Conservation (phyloP, 1,139 yeast species). For the Blastobotrys persicus region DNA sequence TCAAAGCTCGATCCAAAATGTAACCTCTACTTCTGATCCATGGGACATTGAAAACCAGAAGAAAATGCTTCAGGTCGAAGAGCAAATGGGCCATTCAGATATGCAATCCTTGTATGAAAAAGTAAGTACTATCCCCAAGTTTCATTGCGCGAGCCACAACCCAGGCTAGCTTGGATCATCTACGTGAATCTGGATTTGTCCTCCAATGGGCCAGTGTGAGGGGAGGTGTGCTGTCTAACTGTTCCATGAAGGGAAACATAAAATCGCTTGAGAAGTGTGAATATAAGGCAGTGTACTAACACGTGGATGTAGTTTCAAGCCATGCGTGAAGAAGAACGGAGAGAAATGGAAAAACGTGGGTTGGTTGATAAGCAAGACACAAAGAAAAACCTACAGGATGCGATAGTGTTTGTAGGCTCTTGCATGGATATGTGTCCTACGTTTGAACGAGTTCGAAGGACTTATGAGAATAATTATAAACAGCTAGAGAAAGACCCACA, state of each 20-base stretch:
- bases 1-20: constrained; percentile 12
- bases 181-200: too few species aligned
- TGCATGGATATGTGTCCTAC: constrained; percentile 95
- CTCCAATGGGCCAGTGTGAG: too few species aligned
- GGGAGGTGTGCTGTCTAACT: too few species aligned
- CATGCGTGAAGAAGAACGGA: constrained; percentile 74
- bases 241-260: too few species aligned
- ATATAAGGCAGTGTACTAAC: constrained; percentile 11
- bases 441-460: constrained; percentile 86
- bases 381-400: constrained; percentile 78
- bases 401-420: constrained; percentile 82
- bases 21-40: constrained; percentile 23
- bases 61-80: constrained; percentile 46
- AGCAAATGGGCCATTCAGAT: constrained; percentile 38
- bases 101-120: constrained; percentile 53
- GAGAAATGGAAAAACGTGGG: constrained; percentile 75
- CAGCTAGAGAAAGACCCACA: constrained; percentile 62
- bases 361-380: constrained; percentile 86
- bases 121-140: too few species aligned
- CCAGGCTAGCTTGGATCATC: too few species aligned
- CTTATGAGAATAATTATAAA: constrained; percentile 83
- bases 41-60: constrained; percentile 62
- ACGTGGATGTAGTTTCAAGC: constrained; percentile 48
- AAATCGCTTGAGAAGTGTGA: too few species aligned
- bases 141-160: too few species aligned